These are phyloP conservation scores for Pisolithus tinctorius DNA, from an alignment of 768 basidiomycete genomes.

Conservation along the genomic window DNA sequence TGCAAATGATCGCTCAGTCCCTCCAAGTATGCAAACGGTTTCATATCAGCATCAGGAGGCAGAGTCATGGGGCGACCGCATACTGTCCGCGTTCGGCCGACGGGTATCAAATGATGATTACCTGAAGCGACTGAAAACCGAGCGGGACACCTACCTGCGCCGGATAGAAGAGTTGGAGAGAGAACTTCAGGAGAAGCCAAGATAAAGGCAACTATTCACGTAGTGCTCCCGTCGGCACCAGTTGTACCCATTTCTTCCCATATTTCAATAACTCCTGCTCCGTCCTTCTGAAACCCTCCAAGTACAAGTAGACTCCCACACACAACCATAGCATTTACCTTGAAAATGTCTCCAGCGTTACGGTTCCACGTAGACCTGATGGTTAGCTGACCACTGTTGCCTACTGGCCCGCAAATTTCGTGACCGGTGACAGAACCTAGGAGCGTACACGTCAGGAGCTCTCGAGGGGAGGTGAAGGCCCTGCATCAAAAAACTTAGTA, in stretches of 20 bases:
- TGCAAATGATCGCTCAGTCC: constrained; percentile 1
- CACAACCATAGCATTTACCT: constrained; percentile 58
- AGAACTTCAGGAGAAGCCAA: constrained; percentile 11
- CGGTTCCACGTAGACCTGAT: constrained; percentile 42
- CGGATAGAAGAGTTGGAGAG: constrained; percentile 56
- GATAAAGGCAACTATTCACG: constrained; percentile 1
- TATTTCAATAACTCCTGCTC: constrained; percentile 58
- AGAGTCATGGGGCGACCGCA: constrained; percentile 28
- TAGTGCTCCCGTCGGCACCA: not conserved
- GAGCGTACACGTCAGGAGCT: constrained; percentile 52
- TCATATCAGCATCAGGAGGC: not conserved
- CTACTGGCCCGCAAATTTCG: constrained; percentile 34
- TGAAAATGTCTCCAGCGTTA: constrained; percentile 39
- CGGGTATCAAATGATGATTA: constrained; percentile 71
- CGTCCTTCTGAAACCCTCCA: constrained; percentile 54
- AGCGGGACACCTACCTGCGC: constrained; percentile 47
- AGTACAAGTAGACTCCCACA: constrained; percentile 45
- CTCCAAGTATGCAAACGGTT: constrained; percentile 11
- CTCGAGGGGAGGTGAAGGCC: constrained; percentile 40
- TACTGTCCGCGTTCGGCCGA: constrained; percentile 28
- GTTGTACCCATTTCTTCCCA: constrained; percentile 32
- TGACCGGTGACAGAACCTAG: constrained; percentile 52
- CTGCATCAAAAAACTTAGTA: constrained; percentile 25
- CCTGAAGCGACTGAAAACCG: constrained; percentile 47
- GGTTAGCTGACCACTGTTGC: constrained; percentile 28